Evolutionary conservation across 352 stramenopile species (phyloP), one percentile per base, ranked within the genome.

Genomic region (Pythium oligandrum): DNA sequence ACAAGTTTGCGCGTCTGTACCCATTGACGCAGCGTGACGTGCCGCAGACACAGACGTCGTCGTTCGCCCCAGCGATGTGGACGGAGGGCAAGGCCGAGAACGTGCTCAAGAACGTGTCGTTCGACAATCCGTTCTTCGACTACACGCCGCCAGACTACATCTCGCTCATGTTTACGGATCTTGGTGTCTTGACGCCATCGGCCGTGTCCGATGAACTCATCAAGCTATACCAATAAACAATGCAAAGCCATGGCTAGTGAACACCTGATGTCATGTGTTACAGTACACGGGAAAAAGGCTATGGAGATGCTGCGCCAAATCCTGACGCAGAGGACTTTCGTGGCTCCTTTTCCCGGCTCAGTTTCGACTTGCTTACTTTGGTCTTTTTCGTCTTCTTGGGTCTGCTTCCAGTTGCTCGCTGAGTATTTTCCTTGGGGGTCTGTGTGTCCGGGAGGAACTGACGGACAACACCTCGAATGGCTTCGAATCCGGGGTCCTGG

Each of bases 121-220:
- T 96, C 40, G 72, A 89, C 49, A 97, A 96, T 69, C 89, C 90
- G 33, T 86, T 88, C 32, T 96, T 93, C 58, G 97, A 99, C 71
- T 99, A 98, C 74, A 99, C 97, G 35, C 95, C 97, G 17, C 91
- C 97, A 31, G 88, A 96, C 45, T 99, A 98, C 68, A 99, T 99
- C 66, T 97, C 93, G 32, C 77, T 99, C 44, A 90, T 99, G 53
- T 99, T 99, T 68, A 99, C 97, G 44, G 97, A 99, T 76, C 71
- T 99, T 6, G 97, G 97, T 30, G 95, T 99, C 6, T 76, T 99
- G 34, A 99, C 97, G 48, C 96, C 96, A 6, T 98, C 96, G 58
- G 96, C 96, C 34, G 95, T 99, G 44, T 99, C 96, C 26, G 96
- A 99, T 71, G 96, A 99, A 64, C 78, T 99, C 42, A 99, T 99